Evolutionary conservation across 495 filamentous ascomycete genomes (phyloP).

Genomic region (Penicillium antarcticum): DNA sequence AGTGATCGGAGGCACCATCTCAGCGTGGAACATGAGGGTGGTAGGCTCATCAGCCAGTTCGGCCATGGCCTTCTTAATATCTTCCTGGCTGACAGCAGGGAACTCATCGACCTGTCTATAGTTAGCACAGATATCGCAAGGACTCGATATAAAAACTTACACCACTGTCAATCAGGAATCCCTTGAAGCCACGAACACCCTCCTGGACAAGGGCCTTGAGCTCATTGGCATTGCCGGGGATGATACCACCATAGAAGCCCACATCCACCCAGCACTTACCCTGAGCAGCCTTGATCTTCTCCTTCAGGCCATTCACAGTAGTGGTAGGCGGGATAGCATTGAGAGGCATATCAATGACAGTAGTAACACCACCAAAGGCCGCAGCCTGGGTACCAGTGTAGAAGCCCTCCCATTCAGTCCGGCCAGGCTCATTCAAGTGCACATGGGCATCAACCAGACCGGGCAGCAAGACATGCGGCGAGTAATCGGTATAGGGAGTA

Average conservation of each 20-base stretch:
- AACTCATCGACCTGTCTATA: conserved; percentile 82
- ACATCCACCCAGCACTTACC: conserved; percentile 98
- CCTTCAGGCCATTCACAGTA: conserved; percentile 74
- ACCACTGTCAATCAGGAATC: conserved; percentile 94
- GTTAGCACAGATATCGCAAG: background rate
- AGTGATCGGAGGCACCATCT: conserved; percentile 90
- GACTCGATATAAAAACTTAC: conserved; percentile 52
- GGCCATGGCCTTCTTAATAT: conserved; percentile 75
- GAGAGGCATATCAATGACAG: conserved; percentile 95
- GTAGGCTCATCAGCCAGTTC: conserved; percentile 76
- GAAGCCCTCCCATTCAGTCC: conserved; percentile 99
- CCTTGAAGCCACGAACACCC: conserved; percentile 95
- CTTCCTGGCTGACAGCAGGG: conserved; percentile 76
- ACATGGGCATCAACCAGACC: conserved; percentile 97
- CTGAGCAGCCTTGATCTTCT: conserved; percentile 80
- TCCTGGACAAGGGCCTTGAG: conserved; percentile 76
- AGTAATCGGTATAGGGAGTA: conserved; percentile 77
- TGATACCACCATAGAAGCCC: conserved; percentile 94
- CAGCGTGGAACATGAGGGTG: conserved; percentile 96
- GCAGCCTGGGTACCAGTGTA: conserved; percentile 89
- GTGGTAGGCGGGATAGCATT: conserved; percentile 98
- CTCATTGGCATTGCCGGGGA: conserved; percentile 83
- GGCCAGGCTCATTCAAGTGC: conserved; percentile 94
- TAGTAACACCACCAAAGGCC: conserved; percentile 96
- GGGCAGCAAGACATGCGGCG: conserved; percentile 82